Conservation (phyloP, 2,329 filamentous ascomycete species). For the Alternaria arbusti region DNA sequence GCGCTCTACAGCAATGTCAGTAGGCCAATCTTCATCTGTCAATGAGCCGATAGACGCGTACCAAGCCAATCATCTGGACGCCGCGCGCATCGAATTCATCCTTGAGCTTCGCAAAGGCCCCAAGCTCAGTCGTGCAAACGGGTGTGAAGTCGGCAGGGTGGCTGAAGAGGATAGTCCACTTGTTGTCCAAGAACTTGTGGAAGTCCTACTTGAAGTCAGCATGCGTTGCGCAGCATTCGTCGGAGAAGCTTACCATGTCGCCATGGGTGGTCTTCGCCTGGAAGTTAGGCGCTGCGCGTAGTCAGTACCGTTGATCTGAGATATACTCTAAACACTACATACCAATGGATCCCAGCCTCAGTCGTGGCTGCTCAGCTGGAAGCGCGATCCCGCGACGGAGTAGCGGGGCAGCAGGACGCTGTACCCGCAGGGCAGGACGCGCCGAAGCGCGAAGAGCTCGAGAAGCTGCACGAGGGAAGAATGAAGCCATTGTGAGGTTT, state of each 20-base stretch:
- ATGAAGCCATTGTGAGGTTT: constrained; percentile 40
- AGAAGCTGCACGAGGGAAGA: constrained; percentile 45
- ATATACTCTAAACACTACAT: background rate
- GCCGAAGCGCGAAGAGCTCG: constrained; percentile 38
- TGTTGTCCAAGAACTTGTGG: constrained; percentile 79
- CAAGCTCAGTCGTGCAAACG: constrained; percentile 94
- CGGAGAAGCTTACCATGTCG: constrained; percentile 58
- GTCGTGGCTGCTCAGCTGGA: constrained; percentile 49
- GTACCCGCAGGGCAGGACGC: constrained; percentile 32
- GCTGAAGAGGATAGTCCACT: constrained; percentile 83
- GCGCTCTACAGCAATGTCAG: constrained; percentile 58
- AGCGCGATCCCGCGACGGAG: constrained; percentile 49
- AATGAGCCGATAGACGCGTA: constrained; percentile 32
- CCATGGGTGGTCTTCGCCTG: constrained; percentile 79
- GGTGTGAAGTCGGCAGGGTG: constrained; percentile 90
- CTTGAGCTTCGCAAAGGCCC: constrained; percentile 88
- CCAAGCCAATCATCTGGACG: constrained; percentile 89
- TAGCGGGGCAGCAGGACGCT: constrained; percentile 35
- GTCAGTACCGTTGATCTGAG: background rate
- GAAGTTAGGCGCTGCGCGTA: constrained; percentile 76
- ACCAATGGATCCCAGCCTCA: constrained; percentile 53
- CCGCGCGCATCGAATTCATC: constrained; percentile 85
- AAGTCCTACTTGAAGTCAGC: constrained; percentile 53
- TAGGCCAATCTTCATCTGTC: background rate
- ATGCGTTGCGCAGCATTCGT: constrained; percentile 49